Evolutionary conservation across 768 basidiomycete genomes (phyloP).

Genomic region (Floccularia luteovirens): DNA sequence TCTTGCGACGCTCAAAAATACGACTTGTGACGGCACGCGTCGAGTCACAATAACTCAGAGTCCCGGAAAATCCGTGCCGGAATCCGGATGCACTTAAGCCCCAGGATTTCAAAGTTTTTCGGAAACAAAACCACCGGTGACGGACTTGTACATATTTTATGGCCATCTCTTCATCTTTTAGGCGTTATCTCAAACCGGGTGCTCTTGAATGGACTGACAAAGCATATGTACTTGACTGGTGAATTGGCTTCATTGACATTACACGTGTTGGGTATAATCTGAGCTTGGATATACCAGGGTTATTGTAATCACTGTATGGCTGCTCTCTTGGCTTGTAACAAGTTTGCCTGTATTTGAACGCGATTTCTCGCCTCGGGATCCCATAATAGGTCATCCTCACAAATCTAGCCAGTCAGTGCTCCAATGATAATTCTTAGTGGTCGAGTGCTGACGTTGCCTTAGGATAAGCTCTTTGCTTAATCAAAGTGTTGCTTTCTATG

Average conservation of each 20-base stretch:
- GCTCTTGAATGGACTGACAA: slow-evolving; percentile 33
- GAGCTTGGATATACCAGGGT: slow-evolving; percentile 15
- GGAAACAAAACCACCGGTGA: too few relatives aligned
- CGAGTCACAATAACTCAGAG: too few relatives aligned
- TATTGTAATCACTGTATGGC: slow-evolving; percentile 32
- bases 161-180: slow-evolving; percentile 6
- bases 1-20: too few relatives aligned
- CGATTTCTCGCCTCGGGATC: slow-evolving; percentile 40
- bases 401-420: slow-evolving; percentile 34
- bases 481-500: slow-evolving; percentile 33
- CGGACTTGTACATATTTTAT: too few relatives aligned
- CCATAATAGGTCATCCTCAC: slow-evolving; percentile 45
- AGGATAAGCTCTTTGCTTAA: slow-evolving; percentile 46
- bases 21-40: too few relatives aligned
- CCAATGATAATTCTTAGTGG: neutral
- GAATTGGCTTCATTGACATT: too few relatives aligned
- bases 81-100: too few relatives aligned
- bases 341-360: slow-evolving; percentile 38
- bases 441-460: neutral
- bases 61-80: too few relatives aligned
- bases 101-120: too few relatives aligned
- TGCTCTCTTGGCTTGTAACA: slow-evolving; percentile 29
- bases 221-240: slow-evolving; percentile 53
- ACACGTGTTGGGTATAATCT: neutral
- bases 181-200: slow-evolving; percentile 26